Percentiles rank a stretch among this genome's conserved stretches.
Evolutionary conservation across 371 early-diverging fungal species (phyloP).

Genomic region (Coemansia linderi): DNA sequence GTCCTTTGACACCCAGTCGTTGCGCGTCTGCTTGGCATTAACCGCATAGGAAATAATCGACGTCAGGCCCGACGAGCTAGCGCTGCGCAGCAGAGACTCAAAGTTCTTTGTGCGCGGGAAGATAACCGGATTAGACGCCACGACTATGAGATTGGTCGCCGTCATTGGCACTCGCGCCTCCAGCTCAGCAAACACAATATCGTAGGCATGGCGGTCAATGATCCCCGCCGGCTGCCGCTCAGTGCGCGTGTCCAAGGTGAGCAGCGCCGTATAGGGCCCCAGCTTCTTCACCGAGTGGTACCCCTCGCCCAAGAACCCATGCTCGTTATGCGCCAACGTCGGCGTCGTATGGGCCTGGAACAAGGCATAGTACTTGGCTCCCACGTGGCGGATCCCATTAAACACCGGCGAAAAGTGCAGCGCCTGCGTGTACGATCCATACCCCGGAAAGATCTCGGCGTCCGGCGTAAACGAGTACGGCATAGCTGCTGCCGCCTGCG

Average conservation of each 20-base stretch:
- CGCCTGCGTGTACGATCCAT: conserved; percentile 73
- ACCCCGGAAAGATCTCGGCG: conserved; percentile 76
- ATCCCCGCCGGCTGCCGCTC: conserved; percentile 74
- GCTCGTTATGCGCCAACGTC: conserved; percentile 61
- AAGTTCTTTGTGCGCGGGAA: conserved; percentile 67
- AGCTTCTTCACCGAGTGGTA: conserved; percentile 60
- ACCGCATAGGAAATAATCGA: conserved; percentile 57
- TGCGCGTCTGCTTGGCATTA: conserved; percentile 39
- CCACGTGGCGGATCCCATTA: conserved; percentile 61
- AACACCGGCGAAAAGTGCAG: conserved; percentile 65
- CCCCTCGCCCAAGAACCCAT: conserved; percentile 64
- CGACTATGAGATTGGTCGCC: conserved; percentile 68
- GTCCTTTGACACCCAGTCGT: conserved; percentile 60
- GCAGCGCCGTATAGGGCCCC: conserved; percentile 67
- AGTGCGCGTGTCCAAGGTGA: conserved; percentile 78
- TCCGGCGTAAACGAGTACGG: conserved; percentile 80
- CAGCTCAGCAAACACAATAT: conserved; percentile 62
- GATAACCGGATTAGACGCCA: conserved; percentile 71
- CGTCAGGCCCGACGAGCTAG: conserved; percentile 48
- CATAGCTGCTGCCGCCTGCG: conserved; percentile 66
- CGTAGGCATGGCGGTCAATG: conserved; percentile 65
- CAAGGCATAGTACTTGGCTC: conserved; percentile 73
- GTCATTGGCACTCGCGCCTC: conserved; percentile 61
- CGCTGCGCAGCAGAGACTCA: conserved; percentile 58
- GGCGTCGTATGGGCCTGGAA: conserved; percentile 83